These are phyloP conservation scores for Hondaea fermentalgiana DNA, from an alignment of 108 stramenopile species.

Conservation along the genomic window DNA sequence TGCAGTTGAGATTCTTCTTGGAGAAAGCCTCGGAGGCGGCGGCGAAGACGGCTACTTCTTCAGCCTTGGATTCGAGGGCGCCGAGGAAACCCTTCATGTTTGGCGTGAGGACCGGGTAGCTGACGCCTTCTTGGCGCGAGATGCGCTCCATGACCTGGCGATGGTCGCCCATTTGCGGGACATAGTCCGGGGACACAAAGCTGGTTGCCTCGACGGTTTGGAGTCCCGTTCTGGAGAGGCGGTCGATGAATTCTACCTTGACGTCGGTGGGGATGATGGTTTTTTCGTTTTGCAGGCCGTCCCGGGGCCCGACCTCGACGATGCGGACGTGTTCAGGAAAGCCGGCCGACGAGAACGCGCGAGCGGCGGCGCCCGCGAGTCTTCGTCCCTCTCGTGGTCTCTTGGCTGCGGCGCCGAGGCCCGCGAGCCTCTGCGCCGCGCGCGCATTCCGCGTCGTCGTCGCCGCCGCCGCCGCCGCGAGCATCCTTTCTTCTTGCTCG, in stretches of 20 bases:
- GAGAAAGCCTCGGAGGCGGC: slow-evolving; percentile 75
- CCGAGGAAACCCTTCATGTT: slow-evolving; percentile 61
- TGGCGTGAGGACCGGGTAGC: slow-evolving; percentile 57
- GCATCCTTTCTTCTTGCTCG: too few species aligned
- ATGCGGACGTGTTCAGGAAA: not conserved
- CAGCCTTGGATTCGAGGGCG: slow-evolving; percentile 40
- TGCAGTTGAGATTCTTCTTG: slow-evolving; percentile 70
- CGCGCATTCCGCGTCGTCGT: too few species aligned
- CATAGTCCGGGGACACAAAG: slow-evolving; percentile 81
- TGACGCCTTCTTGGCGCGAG: slow-evolving; percentile 8
- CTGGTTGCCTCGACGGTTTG: slow-evolving; percentile 60
- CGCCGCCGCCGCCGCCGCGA: too few species aligned
- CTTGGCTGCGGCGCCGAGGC: too few species aligned
- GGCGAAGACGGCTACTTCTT: slow-evolving; percentile 74
- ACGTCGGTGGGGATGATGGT: slow-evolving; percentile 41
- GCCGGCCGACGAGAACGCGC: not conserved
- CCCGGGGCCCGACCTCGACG: slow-evolving; percentile 49
- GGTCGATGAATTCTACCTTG: slow-evolving; percentile 52
- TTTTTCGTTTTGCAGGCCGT: slow-evolving; percentile 53
- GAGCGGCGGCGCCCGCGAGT: too few species aligned
- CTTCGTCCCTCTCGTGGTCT: too few species aligned
- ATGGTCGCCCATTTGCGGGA: slow-evolving; percentile 71
- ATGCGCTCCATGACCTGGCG: slow-evolving; percentile 48
- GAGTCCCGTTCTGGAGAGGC: slow-evolving; percentile 57
- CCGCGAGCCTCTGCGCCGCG: too few species aligned